Conservation (phyloP, 495 filamentous ascomycete species). For the Chlorociboria aeruginascens region DNA sequence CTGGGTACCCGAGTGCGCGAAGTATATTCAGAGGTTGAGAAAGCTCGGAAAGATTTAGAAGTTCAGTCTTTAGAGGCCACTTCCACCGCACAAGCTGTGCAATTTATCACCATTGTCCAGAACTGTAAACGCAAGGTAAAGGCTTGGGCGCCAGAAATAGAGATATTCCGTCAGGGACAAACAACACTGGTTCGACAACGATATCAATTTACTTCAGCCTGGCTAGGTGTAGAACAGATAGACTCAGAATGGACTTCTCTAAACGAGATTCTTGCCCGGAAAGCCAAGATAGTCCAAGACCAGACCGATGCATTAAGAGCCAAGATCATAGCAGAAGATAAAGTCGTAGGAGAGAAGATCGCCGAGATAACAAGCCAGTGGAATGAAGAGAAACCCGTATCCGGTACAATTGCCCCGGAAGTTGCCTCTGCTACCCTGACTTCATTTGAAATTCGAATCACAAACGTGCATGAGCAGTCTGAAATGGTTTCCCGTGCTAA, state of each 20-base stretch:
- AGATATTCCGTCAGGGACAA: slow-evolving; percentile 89
- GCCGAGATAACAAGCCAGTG: slow-evolving; percentile 69
- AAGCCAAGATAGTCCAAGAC: slow-evolving; percentile 87
- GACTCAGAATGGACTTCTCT: slow-evolving; percentile 86
- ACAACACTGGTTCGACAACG: slow-evolving; percentile 79
- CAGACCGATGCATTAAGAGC: slow-evolving; percentile 89
- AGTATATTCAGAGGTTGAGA: slow-evolving; percentile 76
- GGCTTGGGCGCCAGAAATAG: slow-evolving; percentile 88
- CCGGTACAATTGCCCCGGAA: slow-evolving; percentile 80
- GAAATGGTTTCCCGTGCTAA: slow-evolving; percentile 94
- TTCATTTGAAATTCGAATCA: slow-evolving; percentile 72
- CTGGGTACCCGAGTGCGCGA: slow-evolving; percentile 87
- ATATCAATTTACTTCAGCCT: slow-evolving; percentile 85
- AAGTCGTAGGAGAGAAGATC: slow-evolving; percentile 78
- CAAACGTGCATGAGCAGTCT: slow-evolving; percentile 68
- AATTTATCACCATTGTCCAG: slow-evolving; percentile 96
- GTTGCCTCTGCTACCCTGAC: slow-evolving; percentile 69
- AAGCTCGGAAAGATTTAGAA: slow-evolving; percentile 78
- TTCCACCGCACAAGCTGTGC: slow-evolving; percentile 89
- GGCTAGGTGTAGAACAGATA: slow-evolving; percentile 88
- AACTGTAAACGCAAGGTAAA: slow-evolving; percentile 87
- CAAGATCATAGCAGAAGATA: slow-evolving; percentile 94
- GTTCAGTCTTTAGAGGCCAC: slow-evolving; percentile 80
- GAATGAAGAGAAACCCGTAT: slow-evolving; percentile 94
- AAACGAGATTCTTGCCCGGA: slow-evolving; percentile 76